Evolutionary conservation across 2,329 filamentous ascomycete genomes (phyloP).

Genomic region (Penicillium sp.): DNA sequence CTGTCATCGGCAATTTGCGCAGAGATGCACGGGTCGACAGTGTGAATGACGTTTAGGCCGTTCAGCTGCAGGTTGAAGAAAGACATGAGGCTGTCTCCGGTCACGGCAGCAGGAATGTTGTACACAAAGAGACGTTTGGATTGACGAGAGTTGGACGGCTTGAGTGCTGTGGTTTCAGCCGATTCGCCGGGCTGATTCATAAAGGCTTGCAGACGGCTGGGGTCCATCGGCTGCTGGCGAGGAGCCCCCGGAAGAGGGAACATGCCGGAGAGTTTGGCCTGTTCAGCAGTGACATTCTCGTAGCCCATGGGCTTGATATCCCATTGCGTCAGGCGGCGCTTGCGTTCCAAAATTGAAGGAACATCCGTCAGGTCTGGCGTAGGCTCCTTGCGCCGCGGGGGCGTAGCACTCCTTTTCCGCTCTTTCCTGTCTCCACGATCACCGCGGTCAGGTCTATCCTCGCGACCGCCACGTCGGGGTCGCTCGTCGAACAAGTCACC

Average conservation of each 20-base stretch:
- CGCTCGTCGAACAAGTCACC: slow-evolving; percentile 61
- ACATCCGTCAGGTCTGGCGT: slow-evolving; percentile 91
- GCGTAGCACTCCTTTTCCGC: slow-evolving; percentile 67
- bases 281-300: slow-evolving; percentile 95
- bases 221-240: slow-evolving; percentile 91
- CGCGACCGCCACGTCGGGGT: slow-evolving; percentile 43
- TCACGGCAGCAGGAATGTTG: slow-evolving; percentile 69
- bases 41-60: slow-evolving; percentile 85
- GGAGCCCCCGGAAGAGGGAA: slow-evolving; percentile 95
- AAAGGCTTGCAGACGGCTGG: slow-evolving; percentile 87
- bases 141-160: slow-evolving; percentile 89
- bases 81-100: slow-evolving; percentile 68
- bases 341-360: slow-evolving; percentile 75
- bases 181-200: slow-evolving; percentile 80
- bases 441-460: slow-evolving; percentile 40
- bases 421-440: slow-evolving; percentile 43
- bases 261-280: slow-evolving; percentile 92
- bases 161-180: slow-evolving; percentile 70
- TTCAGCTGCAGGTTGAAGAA: slow-evolving; percentile 98
- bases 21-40: slow-evolving; percentile 75
- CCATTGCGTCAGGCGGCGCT: slow-evolving; percentile 95
- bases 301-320: slow-evolving; percentile 98
- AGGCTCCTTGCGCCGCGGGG: slow-evolving; percentile 85
- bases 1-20: slow-evolving; percentile 76
- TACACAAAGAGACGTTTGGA: slow-evolving; percentile 85